Percentiles rank a stretch among this genome's conserved stretches.
Evolutionary conservation across 345 rosid species (phyloP).

Genomic region (Salix udensis): DNA sequence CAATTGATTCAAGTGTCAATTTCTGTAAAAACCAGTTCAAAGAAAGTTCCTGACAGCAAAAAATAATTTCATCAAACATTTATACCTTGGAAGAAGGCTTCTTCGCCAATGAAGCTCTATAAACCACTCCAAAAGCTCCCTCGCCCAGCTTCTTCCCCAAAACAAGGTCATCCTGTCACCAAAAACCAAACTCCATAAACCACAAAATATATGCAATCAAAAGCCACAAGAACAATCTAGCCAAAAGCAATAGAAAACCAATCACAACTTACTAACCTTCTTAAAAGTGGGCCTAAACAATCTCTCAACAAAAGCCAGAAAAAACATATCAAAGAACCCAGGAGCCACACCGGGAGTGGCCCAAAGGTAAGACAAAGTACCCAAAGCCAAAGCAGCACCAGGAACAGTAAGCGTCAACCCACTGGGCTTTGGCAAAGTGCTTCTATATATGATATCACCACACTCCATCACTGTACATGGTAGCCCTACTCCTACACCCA

Average conservation of each 20-base stretch:
- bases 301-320: constrained; percentile 91
- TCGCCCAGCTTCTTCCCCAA: constrained; percentile 95
- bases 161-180: constrained; percentile 79
- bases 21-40: constrained; percentile 3
- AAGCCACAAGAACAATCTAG: neutral
- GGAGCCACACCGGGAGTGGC: constrained; percentile 99
- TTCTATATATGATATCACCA: constrained; percentile 87
- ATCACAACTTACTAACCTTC: constrained; percentile 44
- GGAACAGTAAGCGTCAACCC: constrained; percentile 75
- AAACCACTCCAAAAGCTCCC: constrained; percentile 93
- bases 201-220: constrained; percentile 3
- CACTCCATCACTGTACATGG: constrained; percentile 99
- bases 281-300: constrained; percentile 64
- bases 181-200: constrained; percentile 13
- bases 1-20: neutral
- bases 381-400: constrained; percentile 74
- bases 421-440: constrained; percentile 80
- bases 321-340: constrained; percentile 92
- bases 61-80: constrained; percentile 13
- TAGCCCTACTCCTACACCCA: constrained; percentile 95
- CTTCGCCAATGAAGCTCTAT: constrained; percentile 57
- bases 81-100: constrained; percentile 69
- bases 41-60: neutral
- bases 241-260: constrained; percentile 1
- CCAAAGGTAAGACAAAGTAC: constrained; percentile 87